Evolutionary conservation across 2,329 filamentous ascomycete species (phyloP).

Genomic region (Metarhizium brunneum): DNA sequence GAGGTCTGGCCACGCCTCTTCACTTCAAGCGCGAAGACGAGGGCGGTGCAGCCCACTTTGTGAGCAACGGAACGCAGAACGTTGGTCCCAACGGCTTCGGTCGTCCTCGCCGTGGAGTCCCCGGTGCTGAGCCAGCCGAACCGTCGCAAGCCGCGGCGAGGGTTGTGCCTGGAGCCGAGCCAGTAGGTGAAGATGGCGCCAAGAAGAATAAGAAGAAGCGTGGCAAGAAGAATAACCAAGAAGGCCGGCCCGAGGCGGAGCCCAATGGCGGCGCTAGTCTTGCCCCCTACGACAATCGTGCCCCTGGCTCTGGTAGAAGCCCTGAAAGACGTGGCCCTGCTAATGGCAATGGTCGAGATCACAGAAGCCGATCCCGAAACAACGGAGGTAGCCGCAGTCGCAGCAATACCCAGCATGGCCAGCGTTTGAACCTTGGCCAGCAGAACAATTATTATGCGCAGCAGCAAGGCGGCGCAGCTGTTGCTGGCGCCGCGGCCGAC

Average conservation of each 20-base stretch:
- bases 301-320: conserved; percentile 41
- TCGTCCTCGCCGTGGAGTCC: conserved; percentile 64
- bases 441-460: conserved; percentile 14
- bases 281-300: conserved; percentile 30
- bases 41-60: conserved; percentile 78
- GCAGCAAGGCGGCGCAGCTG: conserved; percentile 33
- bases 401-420: conserved; percentile 38
- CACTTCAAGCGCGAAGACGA: conserved; percentile 98
- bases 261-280: conserved; percentile 37
- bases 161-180: conserved; percentile 54
- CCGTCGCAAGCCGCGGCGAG: conserved; percentile 59
- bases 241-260: conserved; percentile 43
- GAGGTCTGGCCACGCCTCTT: conserved; percentile 78
- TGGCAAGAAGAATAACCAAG: conserved; percentile 80
- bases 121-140: conserved; percentile 70
- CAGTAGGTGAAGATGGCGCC: conserved; percentile 61
- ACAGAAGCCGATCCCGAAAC: conserved; percentile 49
- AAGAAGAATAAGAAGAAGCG: conserved; percentile 98
- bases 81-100: conserved; percentile 73
- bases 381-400: conserved; percentile 42
- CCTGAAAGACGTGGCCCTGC: conserved; percentile 52
- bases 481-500: conserved; percentile 23
- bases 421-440: conserved; percentile 17
- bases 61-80: conserved; percentile 68
- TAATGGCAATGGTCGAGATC: conserved; percentile 28